Evolutionary conservation across 768 basidiomycete species (phyloP), one percentile per base, ranked within the genome.

Genomic region (Macrolepiota albuminosa): DNA sequence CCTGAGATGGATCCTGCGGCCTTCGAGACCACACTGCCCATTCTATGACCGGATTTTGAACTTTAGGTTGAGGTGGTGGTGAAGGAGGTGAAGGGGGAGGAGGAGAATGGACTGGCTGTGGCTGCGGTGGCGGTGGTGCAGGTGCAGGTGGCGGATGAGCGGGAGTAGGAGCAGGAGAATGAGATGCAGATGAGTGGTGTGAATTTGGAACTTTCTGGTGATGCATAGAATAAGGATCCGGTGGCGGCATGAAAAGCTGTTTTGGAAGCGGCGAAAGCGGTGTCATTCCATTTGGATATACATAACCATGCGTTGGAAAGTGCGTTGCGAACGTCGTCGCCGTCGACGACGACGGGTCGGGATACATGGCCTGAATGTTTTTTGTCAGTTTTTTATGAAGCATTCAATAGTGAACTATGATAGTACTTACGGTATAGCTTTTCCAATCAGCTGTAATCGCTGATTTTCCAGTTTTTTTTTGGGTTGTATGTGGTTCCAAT

Each of bases 11-110:
- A 68, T 89, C 75, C 2, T 76, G 72, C 0, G 89, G 89, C 29
- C 87, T 81, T n/a, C 81, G 80, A 0, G 89, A 87, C 87, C 88
- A 91, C 40, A 91, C 81, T 5, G 84, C 86, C 73, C 83, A 89
- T 40, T 73, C 72, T 10, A 65, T 72, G 37, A 56, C 40, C 2
- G 63, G 60, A 3, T 57, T 56, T 29, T 54, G 62, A 2, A 29
- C 21, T 54, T 56, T 50, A 18, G 58, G 53, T 45, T 43, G 48
- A 34, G 51, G 29, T 33, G 56, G 59, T 31, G 61, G 53, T 33
- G 58, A 40, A 8, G 49, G n/a, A 13, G 37, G 33, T 2, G 49
- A 14, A 2, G 49, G 49, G 4, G 50, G 7, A 29, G 57, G 5
- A 54, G 45, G n/a, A 18, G 48, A 33, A n/a, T 49, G 34, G 8